Evolutionary conservation across 2,329 filamentous ascomycete species (phyloP).

Genomic region (Botrytis elliptica): DNA sequence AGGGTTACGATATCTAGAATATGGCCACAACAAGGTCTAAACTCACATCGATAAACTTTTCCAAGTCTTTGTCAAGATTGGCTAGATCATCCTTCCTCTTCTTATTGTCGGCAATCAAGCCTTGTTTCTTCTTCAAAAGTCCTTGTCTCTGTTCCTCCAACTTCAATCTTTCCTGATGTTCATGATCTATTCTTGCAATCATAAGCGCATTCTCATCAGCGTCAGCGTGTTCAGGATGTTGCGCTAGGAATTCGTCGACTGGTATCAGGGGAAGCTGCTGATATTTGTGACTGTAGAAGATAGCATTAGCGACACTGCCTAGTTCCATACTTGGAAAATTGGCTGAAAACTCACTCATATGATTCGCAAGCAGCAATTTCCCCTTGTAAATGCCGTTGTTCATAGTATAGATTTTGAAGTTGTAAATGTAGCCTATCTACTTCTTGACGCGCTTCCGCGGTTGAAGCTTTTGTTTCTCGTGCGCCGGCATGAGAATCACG

Average conservation of each 20-base stretch:
- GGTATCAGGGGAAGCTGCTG: conserved; percentile 81
- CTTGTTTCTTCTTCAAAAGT: conserved; percentile 69
- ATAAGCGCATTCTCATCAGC: conserved; percentile 78
- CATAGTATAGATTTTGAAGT: conserved; percentile 94
- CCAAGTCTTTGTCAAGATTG: conserved; percentile 85
- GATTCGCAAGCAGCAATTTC: conserved; percentile 90
- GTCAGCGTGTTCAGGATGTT: conserved; percentile 72
- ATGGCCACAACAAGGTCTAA: background rate
- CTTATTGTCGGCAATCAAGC: conserved; percentile 75
- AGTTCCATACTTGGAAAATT: background rate
- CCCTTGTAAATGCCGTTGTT: conserved; percentile 84
- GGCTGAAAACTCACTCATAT: conserved; percentile 71
- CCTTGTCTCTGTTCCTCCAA: conserved; percentile 82
- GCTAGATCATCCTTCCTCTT: conserved; percentile 90
- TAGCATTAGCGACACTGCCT: conserved; percentile 9
- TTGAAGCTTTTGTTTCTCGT: conserved; percentile 80
- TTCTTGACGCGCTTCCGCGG: conserved; percentile 83
- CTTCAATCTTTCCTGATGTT: conserved; percentile 78
- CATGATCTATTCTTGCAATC: conserved; percentile 87
- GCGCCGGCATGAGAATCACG: conserved; percentile 77
- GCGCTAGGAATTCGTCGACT: conserved; percentile 73
- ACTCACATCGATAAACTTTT: conserved; percentile 86
- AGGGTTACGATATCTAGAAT: background rate
- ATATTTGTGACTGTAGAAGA: conserved; percentile 71
- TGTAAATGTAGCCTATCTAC: conserved; percentile 90